These are phyloP conservation scores for Phytophthora sojae DNA, from an alignment of 352 stramenopile species.

Conservation along the genomic window DNA sequence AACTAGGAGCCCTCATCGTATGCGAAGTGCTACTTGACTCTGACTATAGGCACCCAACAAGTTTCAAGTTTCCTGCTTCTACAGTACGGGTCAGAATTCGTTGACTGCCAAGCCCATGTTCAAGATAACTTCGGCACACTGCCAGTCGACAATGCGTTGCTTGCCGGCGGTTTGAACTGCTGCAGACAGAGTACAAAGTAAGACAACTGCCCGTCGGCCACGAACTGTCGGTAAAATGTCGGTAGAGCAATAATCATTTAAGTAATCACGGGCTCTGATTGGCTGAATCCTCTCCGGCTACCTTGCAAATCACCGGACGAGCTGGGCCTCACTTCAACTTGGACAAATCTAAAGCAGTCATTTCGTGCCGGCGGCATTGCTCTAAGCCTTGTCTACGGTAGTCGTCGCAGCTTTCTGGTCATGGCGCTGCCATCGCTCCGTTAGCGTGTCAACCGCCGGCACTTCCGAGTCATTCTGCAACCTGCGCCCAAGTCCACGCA, in stretches of 20 bases:
- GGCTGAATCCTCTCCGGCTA: background rate
- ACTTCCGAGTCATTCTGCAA: conserved; percentile 28
- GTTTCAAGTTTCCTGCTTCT: background rate
- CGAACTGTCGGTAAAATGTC: background rate
- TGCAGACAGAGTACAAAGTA: background rate
- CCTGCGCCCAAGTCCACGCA: conserved; percentile 15
- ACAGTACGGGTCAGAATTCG: background rate
- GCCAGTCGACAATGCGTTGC: background rate
- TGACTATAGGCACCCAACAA: background rate
- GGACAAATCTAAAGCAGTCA: background rate
- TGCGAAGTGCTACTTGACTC: background rate
- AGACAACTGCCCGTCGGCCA: background rate
- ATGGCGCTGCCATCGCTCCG: too few species aligned
- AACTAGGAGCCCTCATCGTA: background rate
- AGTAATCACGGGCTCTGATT: background rate
- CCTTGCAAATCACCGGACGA: background rate
- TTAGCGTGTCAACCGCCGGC: background rate
- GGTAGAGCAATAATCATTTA: background rate
- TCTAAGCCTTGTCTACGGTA: background rate
- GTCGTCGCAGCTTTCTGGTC: too few species aligned
- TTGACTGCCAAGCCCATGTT: background rate
- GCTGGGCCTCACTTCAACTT: background rate
- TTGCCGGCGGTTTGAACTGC: background rate
- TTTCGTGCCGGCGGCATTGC: background rate
- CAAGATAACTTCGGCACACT: background rate